These are phyloP conservation scores for Catharanthus roseus DNA, from an alignment of 257 asterid genomes.

Conservation along the genomic window DNA sequence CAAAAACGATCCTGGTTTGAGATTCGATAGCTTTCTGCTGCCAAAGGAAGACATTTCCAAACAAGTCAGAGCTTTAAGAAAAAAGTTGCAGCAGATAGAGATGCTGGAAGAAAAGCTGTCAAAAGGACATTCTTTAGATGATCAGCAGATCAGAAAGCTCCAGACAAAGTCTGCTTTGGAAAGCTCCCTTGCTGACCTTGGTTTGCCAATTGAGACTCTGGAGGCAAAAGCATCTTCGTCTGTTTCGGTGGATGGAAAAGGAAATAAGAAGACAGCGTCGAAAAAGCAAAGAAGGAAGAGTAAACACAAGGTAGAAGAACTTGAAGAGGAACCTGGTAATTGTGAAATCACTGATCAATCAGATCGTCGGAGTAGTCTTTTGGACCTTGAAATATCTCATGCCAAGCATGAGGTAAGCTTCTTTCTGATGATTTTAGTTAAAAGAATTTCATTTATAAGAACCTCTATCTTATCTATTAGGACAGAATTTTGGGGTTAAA, in stretches of 20 bases:
- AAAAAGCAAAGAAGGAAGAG: conserved; percentile 68
- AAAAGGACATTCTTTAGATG: conserved; percentile 69
- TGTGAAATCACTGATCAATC: conserved; percentile 32
- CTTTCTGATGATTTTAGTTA: not conserved
- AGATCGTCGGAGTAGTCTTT: conserved; percentile 32
- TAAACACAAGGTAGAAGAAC: conserved; percentile 45
- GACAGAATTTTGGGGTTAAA: not conserved
- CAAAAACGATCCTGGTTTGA: conserved; percentile 35
- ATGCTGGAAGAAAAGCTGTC: conserved; percentile 78
- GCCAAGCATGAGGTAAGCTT: conserved; percentile 40
- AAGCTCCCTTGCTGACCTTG: conserved; percentile 72
- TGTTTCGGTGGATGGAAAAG: conserved; percentile 44
- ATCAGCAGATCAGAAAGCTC: conserved; percentile 82
- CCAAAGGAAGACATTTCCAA: conserved; percentile 48
- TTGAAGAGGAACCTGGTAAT: conserved; percentile 39
- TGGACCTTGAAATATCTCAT: conserved; percentile 34
- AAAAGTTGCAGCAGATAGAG: conserved; percentile 96
- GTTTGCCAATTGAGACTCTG: conserved; percentile 53
- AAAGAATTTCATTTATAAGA: not conserved
- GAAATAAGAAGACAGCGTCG: conserved; percentile 39
- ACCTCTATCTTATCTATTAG: not conserved
- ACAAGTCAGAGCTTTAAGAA: conserved; percentile 71
- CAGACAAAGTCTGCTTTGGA: conserved; percentile 58
- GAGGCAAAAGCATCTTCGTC: conserved; percentile 39
- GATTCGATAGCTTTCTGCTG: conserved; percentile 61